Base-by-base conservation (phyloP, 805 yeast species). In the Saccharomycopsis capsularis region DNA sequence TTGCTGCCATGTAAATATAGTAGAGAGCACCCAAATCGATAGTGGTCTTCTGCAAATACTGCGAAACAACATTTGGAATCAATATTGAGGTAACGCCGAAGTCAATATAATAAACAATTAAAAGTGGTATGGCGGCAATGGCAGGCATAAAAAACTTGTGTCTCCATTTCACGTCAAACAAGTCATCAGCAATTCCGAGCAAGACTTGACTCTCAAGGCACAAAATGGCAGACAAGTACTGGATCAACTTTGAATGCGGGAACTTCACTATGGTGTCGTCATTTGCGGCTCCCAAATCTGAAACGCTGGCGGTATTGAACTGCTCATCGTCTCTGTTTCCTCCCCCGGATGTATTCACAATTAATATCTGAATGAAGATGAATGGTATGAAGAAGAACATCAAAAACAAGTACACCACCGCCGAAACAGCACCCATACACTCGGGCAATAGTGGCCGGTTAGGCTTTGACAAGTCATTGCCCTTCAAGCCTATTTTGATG, bases 141-240 rank as follows among this genome's bases (percentile, higher is more conserved):
- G 96, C 96, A 0, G 99, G 99, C 56, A 93, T 63, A 59, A 93
- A 88, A 68, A 93, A 88, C 70, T 93, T 93, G 68, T 93, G 96
- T 61, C 99, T 75, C 99, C 99, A 93, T 57, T 96, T 76, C 55
- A 93, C 80, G 65, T 93, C 99, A 61, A 93, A 93, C 58, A 93
- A 71, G 68, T 93, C 99, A 65, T 93, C 99, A 42, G 95, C 84
- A 27, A 93, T 73, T 0, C 99, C 99, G 40, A 93, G 69, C 39
- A 93, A 68, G 15, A 89, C 74, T 63, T 93, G 90, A 56, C 88
- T 78, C 65, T 88, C 88, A 42, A 93, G 66, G 53, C 95, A 87
- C 52, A 93, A 67, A 7, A 91, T 70, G 3, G 95, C 95, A 58
- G 95, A 81, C 55, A 93, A 72, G 64, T 82, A 93, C 56, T 88